phyloP scores from a whole-genome alignment of 345 rosid species.

The Eucalyptus virginea region DNA sequence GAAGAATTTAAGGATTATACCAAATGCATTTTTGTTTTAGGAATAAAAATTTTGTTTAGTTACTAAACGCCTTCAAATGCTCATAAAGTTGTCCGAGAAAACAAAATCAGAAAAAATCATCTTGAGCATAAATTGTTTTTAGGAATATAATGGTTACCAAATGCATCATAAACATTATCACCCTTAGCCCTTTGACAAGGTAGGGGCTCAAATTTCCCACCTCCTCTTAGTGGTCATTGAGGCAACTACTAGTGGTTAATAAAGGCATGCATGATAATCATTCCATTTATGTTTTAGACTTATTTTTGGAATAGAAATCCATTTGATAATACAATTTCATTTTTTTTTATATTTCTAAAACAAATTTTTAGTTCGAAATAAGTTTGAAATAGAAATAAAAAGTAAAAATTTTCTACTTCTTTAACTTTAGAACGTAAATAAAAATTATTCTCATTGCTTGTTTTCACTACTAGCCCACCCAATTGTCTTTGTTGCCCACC shows the following conservation, averaged over 20 bases:
- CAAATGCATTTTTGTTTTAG: rapidly evolving
- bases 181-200: too few species aligned
- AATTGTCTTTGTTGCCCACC: rapidly evolving
- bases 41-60: rapidly evolving
- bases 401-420: rapidly evolving
- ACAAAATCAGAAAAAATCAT: too few species aligned
- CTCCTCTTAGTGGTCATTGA: too few species aligned
- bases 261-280: too few species aligned
- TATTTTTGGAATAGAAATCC: rapidly evolving
- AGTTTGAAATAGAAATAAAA: too few species aligned
- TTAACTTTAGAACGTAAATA: too few species aligned
- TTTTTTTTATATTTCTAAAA: too few species aligned
- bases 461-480: not conserved
- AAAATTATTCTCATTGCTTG: rapidly evolving
- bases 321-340: rapidly evolving
- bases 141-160: rapidly evolving
- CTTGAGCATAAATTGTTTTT: rapidly evolving
- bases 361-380: too few species aligned
- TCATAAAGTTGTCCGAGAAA: rapidly evolving
- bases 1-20: too few species aligned
- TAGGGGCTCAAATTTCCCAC: too few species aligned
- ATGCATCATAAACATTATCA: too few species aligned
- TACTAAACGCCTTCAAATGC: rapidly evolving
- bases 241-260: too few species aligned
- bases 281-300: rapidly evolving